These are phyloP conservation scores for Acanthamoeba rhysodes DNA, from an alignment of 208 protist genomes.

Conservation along the genomic window DNA sequence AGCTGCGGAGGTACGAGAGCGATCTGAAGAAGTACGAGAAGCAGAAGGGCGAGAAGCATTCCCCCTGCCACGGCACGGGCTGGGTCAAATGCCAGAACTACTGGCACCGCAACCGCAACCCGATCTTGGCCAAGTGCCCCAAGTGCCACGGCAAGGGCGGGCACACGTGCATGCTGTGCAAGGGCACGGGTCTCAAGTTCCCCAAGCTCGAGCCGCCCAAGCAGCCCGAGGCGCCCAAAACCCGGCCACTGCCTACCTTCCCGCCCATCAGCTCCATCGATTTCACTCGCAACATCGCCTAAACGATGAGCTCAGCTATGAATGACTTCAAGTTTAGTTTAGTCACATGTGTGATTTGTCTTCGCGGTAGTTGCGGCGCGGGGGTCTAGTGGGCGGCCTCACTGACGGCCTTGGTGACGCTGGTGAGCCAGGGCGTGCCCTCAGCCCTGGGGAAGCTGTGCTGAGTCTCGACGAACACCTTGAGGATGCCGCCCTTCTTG, in stretches of 20 bases:
- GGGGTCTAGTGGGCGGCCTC: neutral
- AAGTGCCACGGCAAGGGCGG: conserved; percentile 39
- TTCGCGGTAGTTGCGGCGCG: no score
- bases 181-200: conserved; percentile 37
- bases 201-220: neutral
- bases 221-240: neutral
- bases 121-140: neutral
- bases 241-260: neutral
- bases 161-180: neutral
- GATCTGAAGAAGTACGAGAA: conserved; percentile 21
- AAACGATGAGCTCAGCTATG: no score
- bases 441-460: conserved; percentile 26
- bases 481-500: conserved; percentile 73
- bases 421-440: conserved; percentile 28
- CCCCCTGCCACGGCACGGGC: conserved; percentile 9
- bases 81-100: neutral
- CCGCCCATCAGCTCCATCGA: conserved; percentile 47
- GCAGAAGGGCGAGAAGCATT: conserved; percentile 11
- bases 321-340: no score
- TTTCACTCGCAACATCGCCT: conserved; percentile 1
- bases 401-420: conserved; percentile 16
- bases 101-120: neutral
- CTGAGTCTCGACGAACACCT: conserved; percentile 51
- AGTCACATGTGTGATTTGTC: no score
- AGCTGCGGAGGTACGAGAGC: neutral